Conservation (phyloP, 2,329 filamentous ascomycete genomes). For the Scopulariopsis brevicaulis region DNA sequence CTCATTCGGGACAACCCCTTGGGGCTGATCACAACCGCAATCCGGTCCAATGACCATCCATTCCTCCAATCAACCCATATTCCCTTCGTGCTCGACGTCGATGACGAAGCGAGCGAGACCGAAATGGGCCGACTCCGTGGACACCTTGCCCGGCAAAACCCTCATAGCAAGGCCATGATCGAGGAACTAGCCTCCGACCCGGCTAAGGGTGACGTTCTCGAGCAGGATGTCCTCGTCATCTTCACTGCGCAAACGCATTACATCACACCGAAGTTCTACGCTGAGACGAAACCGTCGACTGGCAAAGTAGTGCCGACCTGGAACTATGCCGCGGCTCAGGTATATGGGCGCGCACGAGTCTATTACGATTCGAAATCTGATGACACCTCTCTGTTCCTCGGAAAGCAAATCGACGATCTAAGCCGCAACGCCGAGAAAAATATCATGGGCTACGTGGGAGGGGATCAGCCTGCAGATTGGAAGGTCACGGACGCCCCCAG, state of each 20-base stretch:
- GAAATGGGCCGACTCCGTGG: constrained; percentile 40
- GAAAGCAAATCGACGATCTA: constrained; percentile 39
- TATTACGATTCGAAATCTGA: constrained; percentile 35
- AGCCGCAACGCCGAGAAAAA: constrained; percentile 34
- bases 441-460: constrained; percentile 44
- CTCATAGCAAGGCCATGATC: constrained; percentile 50
- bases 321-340: constrained; percentile 58
- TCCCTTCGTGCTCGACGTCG: constrained; percentile 45
- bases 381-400: constrained; percentile 34
- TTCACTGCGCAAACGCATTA: constrained; percentile 50
- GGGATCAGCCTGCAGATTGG: constrained; percentile 32
- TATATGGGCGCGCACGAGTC: constrained; percentile 44
- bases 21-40: constrained; percentile 51
- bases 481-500: constrained; percentile 43
- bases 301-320: constrained; percentile 61
- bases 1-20: constrained; percentile 50
- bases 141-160: constrained; percentile 52
- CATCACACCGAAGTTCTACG: constrained; percentile 58
- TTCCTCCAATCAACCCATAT: constrained; percentile 51
- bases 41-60: constrained; percentile 33
- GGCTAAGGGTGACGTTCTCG: constrained; percentile 16
- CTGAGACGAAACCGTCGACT: constrained; percentile 48
- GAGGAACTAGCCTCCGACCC: constrained; percentile 21
- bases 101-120: constrained; percentile 23
- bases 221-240: constrained; percentile 48